A percentile compares a stretch with the other conserved stretches of the same genome.
These are phyloP conservation scores for Didymella segeticola DNA, from an alignment of 2,329 filamentous ascomycete species.

Conservation along the genomic window DNA sequence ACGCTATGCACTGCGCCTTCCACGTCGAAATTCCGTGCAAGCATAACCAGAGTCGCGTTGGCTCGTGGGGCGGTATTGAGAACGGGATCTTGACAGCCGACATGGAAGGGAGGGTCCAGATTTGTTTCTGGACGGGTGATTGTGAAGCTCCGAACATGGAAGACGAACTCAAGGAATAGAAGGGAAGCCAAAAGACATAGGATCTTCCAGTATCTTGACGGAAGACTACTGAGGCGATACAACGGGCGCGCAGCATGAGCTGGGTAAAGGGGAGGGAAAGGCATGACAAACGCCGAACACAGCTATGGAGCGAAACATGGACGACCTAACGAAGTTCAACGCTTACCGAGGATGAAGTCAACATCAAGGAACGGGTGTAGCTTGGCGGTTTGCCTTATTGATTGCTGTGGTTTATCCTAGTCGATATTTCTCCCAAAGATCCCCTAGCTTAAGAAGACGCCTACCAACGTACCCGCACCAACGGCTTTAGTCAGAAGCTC, in stretches of 20 bases:
- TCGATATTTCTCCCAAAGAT: neutral
- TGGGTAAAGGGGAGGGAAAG: neutral
- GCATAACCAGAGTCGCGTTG: slow-evolving; percentile 84
- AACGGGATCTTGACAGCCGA: slow-evolving; percentile 16
- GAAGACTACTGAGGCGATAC: neutral
- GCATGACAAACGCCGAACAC: neutral
- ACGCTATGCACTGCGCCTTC: slow-evolving; percentile 75
- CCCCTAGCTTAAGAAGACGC: neutral
- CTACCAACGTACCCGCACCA: neutral
- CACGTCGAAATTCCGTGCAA: slow-evolving; percentile 89
- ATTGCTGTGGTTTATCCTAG: neutral
- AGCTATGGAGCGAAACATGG: neutral
- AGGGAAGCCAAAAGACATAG: neutral
- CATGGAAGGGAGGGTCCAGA: slow-evolving; percentile 22
- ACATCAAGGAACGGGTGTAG: neutral
- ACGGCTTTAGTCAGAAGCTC: neutral
- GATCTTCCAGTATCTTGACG: slow-evolving; percentile 16
- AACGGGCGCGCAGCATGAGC: neutral
- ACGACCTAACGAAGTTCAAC: neutral
- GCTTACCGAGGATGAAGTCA: neutral
- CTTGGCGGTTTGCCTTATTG: neutral
- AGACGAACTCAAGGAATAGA: slow-evolving; percentile 16
- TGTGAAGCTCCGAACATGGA: slow-evolving; percentile 16
- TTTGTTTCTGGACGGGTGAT: slow-evolving; percentile 11
- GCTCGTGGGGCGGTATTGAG: slow-evolving; percentile 65